A percentile compares a stretch with the other conserved stretches of the same genome.
phyloP scores from a whole-genome alignment of 164 flowering plant genomes.

The Sextonia rubra region DNA sequence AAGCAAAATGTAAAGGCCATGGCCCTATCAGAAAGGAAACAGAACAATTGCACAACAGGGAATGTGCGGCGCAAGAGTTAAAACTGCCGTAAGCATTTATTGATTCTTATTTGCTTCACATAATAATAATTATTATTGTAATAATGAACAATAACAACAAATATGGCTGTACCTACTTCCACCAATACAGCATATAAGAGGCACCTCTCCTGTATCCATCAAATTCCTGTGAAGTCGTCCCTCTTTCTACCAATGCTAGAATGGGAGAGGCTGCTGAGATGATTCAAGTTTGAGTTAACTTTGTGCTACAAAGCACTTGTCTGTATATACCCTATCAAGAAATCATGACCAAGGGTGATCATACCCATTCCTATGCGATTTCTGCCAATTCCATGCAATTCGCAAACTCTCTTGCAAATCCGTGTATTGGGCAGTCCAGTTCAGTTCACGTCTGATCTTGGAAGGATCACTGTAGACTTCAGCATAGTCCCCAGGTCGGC shows the following conservation, averaged over 20 bases:
- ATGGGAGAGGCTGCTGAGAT: not conserved
- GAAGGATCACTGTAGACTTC: slow-evolving; percentile 90
- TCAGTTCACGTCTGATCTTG: slow-evolving; percentile 66
- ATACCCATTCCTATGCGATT: slow-evolving; percentile 67
- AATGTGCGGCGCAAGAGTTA: too few relatives aligned
- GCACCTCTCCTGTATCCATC: not conserved
- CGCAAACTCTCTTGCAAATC: slow-evolving; percentile 71
- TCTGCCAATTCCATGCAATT: slow-evolving; percentile 96
- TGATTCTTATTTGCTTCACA: not conserved
- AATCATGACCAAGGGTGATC: slow-evolving; percentile 17
- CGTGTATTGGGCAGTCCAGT: slow-evolving; percentile 85
- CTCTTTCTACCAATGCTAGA: not conserved
- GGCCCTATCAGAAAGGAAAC: too few relatives aligned
- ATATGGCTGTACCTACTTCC: not conserved
- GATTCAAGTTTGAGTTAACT: not conserved
- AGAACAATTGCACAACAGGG: too few relatives aligned
- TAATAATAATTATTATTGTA: too few relatives aligned
- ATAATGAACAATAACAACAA: too few relatives aligned
- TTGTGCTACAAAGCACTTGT: not conserved
- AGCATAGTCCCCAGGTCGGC: slow-evolving; percentile 96
- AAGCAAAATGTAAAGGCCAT: too few relatives aligned
- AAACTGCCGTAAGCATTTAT: too few relatives aligned
- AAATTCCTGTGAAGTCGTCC: not conserved
- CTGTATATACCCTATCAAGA: slow-evolving; percentile 5
- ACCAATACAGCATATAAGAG: not conserved